Evolutionary conservation across 148 eudicot genomes (phyloP).

Genomic region (Persicaria maculosa): DNA sequence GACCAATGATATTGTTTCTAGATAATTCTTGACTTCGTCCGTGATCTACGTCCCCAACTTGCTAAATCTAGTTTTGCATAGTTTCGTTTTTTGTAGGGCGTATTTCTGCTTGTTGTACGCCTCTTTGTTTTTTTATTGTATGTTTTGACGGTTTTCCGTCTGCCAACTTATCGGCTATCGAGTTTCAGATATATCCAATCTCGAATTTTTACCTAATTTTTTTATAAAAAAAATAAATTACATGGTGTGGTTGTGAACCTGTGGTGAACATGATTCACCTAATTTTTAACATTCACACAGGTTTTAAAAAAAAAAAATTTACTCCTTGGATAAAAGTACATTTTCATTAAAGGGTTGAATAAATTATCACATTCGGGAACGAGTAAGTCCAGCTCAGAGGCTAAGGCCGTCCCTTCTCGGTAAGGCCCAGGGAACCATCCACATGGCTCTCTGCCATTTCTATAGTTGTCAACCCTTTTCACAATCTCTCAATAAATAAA

Average conservation of each 20-base stretch:
- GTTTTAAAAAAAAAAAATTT: background rate
- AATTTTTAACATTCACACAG: background rate
- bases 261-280: background rate
- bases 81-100: too few relatives aligned
- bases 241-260: background rate
- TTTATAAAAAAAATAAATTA: too few relatives aligned
- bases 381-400: conserved; percentile 17
- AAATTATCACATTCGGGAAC: conserved; percentile 14
- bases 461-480: conserved; percentile 27
- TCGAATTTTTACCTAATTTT: too few relatives aligned
- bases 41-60: too few relatives aligned
- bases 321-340: background rate
- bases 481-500: background rate
- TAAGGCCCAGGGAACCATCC: conserved; percentile 46
- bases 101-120: too few relatives aligned
- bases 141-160: too few relatives aligned
- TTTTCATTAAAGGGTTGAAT: conserved; percentile 9
- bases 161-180: too few relatives aligned
- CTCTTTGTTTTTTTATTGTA: too few relatives aligned
- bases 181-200: too few relatives aligned
- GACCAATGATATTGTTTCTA: too few relatives aligned
- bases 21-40: too few relatives aligned
- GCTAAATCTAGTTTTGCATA: too few relatives aligned
- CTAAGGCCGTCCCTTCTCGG: conserved; percentile 41
- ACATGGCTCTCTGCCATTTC: conserved; percentile 43